These are phyloP conservation scores for Erodium moschatum DNA, from an alignment of 441 rosid genomes.

Conservation along the genomic window DNA sequence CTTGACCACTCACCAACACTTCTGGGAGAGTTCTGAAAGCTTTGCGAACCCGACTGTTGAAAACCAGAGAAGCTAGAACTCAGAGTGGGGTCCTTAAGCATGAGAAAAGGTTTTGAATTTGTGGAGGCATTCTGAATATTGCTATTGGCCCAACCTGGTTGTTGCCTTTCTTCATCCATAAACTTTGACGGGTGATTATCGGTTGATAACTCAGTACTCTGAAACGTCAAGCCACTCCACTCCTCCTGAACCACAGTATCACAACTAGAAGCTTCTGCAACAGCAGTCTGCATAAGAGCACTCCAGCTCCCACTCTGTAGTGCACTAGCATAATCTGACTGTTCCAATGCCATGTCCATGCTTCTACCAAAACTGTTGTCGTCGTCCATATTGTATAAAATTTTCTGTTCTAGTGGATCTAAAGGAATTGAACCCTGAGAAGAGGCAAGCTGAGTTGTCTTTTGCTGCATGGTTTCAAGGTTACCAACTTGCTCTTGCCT, in stretches of 20 bases:
- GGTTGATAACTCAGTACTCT: conserved; percentile 38
- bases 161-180: conserved; percentile 39
- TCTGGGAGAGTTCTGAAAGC: conserved; percentile 28
- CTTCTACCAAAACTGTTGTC: conserved; percentile 32
- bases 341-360: conserved; percentile 28
- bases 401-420: conserved; percentile 57
- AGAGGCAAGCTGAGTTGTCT: conserved; percentile 24
- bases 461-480: conserved; percentile 30
- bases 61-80: conserved; percentile 42
- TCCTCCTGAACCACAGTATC: conserved; percentile 48
- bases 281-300: conserved; percentile 60
- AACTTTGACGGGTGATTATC: conserved; percentile 38
- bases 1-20: conserved; percentile 34
- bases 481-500: conserved; percentile 34
- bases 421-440: conserved; percentile 37
- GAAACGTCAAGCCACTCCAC: conserved; percentile 53
- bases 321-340: conserved; percentile 28
- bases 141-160: conserved; percentile 30
- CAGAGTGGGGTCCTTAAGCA: conserved; percentile 22
- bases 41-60: conserved; percentile 33
- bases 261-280: conserved; percentile 56
- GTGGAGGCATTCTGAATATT: conserved; percentile 31
- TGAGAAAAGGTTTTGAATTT: conserved; percentile 26
- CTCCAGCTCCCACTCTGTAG: conserved; percentile 68
- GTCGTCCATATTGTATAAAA: conserved; percentile 37